Evolutionary conservation across 345 rosid genomes (phyloP).

Genomic region (Bruguiera parviflora): DNA sequence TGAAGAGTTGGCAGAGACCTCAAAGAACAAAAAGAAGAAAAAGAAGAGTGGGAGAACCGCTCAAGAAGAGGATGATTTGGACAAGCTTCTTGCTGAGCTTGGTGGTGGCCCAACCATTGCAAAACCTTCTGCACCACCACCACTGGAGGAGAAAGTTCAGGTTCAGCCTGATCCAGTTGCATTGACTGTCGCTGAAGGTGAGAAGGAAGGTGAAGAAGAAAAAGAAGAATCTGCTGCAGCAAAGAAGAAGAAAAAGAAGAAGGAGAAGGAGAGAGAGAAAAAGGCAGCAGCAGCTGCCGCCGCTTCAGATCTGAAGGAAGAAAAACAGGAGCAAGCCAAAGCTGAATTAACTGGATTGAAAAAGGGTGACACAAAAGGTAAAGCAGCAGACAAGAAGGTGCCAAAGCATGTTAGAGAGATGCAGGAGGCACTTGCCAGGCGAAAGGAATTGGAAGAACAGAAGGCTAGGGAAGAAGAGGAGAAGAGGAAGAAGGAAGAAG

Average conservation of each 20-base stretch:
- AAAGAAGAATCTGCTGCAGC: constrained; percentile 70
- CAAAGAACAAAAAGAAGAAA: constrained; percentile 82
- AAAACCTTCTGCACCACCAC: constrained; percentile 39
- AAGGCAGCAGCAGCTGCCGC: constrained; percentile 50
- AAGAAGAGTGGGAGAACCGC: constrained; percentile 81
- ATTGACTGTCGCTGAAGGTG: constrained; percentile 38
- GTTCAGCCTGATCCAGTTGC: constrained; percentile 44
- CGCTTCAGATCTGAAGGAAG: constrained; percentile 43
- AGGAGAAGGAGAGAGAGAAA: constrained; percentile 72
- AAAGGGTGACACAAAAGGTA: constrained; percentile 69
- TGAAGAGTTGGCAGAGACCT: constrained; percentile 54
- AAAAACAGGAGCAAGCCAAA: constrained; percentile 45
- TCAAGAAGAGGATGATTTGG: constrained; percentile 94
- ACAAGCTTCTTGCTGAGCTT: constrained; percentile 69
- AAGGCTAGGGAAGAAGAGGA: constrained; percentile 88
- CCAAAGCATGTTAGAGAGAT: constrained; percentile 95
- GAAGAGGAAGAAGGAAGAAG: constrained; percentile 82
- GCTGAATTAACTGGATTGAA: constrained; percentile 45
- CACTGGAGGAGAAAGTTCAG: constrained; percentile 48
- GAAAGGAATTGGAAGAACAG: constrained; percentile 77
- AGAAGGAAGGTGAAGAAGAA: constrained; percentile 77
- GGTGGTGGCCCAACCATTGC: background rate
- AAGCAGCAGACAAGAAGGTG: constrained; percentile 81
- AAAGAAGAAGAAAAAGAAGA: constrained; percentile 89
- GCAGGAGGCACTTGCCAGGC: constrained; percentile 85